phyloP scores from a whole-genome alignment of 768 basidiomycete genomes.

The Xerocomus brunneocitrinus region DNA sequence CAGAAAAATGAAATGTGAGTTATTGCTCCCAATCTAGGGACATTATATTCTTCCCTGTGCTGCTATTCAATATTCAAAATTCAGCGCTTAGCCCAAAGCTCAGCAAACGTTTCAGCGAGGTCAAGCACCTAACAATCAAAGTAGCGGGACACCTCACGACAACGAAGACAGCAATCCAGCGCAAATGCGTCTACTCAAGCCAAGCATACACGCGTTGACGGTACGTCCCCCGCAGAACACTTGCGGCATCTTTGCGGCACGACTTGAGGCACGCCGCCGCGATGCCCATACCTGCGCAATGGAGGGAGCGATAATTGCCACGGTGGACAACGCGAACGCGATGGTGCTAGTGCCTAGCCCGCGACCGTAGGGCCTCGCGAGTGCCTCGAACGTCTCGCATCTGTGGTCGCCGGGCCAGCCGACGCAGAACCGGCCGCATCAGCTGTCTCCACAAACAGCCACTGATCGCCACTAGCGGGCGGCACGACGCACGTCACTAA shows the following conservation, averaged over 20 bases:
- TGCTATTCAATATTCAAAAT: no score
- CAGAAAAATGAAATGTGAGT: no score
- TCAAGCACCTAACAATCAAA: not conserved
- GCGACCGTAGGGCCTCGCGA: not conserved
- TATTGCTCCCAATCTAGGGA: no score
- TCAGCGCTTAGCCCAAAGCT: no score
- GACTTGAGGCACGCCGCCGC: not conserved
- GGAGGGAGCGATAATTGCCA: not conserved
- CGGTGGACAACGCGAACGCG: not conserved
- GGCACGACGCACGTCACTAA: slow-evolving; percentile 61
- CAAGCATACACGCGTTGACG: not conserved
- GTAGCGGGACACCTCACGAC: not conserved
- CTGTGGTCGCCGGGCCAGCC: not conserved
- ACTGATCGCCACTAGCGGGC: slow-evolving; percentile 61
- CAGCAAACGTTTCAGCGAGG: not conserved
- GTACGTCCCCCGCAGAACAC: not conserved
- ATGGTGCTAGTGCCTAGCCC: not conserved
- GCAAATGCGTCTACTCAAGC: not conserved
- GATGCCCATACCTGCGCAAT: not conserved
- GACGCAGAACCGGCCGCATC: not conserved
- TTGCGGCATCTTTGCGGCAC: not conserved
- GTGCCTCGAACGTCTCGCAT: no score
- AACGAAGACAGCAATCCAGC: not conserved
- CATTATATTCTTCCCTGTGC: no score
- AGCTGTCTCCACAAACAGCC: slow-evolving; percentile 57